These are phyloP conservation scores for Porcisia hertigi DNA, from an alignment of 208 protist species.

Conservation along the genomic window DNA sequence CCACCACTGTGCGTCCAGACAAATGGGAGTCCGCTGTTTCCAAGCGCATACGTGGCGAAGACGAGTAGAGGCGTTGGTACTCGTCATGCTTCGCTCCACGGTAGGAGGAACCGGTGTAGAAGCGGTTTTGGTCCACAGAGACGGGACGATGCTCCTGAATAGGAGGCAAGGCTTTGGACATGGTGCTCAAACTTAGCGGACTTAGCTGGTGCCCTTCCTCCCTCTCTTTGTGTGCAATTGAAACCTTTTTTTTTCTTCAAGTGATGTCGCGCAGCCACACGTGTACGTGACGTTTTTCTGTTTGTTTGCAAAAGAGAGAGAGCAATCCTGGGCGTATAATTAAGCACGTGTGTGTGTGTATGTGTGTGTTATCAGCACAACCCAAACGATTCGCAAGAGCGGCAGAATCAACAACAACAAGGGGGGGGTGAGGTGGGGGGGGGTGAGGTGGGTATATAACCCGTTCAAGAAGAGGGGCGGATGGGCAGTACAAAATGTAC, in stretches of 20 bases:
- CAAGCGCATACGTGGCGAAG: slow-evolving; percentile 13
- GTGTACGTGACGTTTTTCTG: background rate
- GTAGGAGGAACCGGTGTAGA: slow-evolving; percentile 18
- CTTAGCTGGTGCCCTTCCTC: background rate
- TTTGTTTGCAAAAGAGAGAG: background rate
- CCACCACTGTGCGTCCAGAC: slow-evolving; percentile 15
- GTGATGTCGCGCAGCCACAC: background rate
- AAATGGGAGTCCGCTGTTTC: slow-evolving; percentile 9
- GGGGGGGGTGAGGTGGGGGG: background rate
- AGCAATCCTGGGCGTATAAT: background rate
- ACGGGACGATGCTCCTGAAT: slow-evolving; percentile 23
- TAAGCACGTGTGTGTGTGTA: background rate
- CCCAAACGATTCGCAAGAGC: background rate
- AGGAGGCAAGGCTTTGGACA: slow-evolving; percentile 53
- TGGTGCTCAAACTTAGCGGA: slow-evolving; percentile 1
- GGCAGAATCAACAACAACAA: background rate
- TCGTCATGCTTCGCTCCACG: slow-evolving; percentile 6
- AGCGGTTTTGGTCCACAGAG: slow-evolving; percentile 14
- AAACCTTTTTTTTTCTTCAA: background rate
- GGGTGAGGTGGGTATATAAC: background rate
- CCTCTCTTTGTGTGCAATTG: background rate
- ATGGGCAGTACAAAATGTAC: background rate
- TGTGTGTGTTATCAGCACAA: background rate
- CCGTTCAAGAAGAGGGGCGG: too few species aligned
- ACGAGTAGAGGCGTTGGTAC: slow-evolving; percentile 11